These are phyloP conservation scores for Coffea humblotiana DNA, from an alignment of 305 asterid genomes.

Conservation along the genomic window DNA sequence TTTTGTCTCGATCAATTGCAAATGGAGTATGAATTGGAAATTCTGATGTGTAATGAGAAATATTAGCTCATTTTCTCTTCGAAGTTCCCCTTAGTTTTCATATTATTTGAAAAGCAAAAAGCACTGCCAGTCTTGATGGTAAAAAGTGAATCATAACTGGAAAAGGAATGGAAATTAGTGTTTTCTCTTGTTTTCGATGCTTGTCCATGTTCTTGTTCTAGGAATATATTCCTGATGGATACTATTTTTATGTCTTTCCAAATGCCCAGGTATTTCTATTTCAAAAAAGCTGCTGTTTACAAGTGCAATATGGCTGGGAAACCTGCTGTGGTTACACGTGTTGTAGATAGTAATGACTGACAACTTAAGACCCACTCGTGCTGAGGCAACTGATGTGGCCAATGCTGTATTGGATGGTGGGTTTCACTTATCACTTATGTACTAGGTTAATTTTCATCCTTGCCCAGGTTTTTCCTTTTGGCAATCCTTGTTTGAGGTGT, in stretches of 20 bases:
- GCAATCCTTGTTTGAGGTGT: no score
- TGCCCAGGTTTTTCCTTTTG: no score
- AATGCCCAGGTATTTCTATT: constrained; percentile 76
- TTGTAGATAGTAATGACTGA: constrained; percentile 95
- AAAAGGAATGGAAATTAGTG: no score
- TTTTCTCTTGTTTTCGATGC: no score
- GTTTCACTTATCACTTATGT: no score
- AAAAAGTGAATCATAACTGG: no score
- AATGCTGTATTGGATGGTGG: constrained; percentile 93
- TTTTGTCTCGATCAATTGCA: background rate
- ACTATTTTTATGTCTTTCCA: background rate
- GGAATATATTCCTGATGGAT: background rate
- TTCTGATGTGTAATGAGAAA: background rate
- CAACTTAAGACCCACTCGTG: constrained; percentile 97
- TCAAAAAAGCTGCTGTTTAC: constrained; percentile 86
- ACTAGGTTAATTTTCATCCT: no score
- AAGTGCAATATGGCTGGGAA: constrained; percentile 97
- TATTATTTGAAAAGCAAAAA: no score
- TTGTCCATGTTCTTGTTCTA: background rate
- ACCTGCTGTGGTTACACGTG: constrained; percentile 91
- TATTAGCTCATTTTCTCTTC: no score
- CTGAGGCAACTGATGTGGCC: constrained; percentile 99
- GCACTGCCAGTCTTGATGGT: no score
- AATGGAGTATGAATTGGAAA: no score
- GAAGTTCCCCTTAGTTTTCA: no score